These are phyloP conservation scores for Viridothelium virens DNA, from an alignment of 495 filamentous ascomycete species.

Conservation along the genomic window DNA sequence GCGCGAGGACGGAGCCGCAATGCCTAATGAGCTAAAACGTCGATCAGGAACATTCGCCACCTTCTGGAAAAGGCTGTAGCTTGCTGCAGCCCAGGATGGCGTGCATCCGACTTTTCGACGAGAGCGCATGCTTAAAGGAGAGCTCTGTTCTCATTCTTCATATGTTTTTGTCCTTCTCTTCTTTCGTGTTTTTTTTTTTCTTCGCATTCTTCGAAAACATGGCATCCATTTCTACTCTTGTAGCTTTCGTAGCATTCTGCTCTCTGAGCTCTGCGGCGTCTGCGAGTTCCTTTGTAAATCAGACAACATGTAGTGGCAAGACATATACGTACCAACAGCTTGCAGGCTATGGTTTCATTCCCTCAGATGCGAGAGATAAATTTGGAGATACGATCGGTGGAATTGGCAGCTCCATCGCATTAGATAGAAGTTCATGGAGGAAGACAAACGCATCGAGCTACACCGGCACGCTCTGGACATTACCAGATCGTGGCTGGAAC, in stretches of 20 bases:
- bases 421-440: conserved; percentile 57
- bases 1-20: neutral
- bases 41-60: neutral
- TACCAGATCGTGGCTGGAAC: conserved; percentile 73
- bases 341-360: conserved; percentile 61
- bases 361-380: conserved; percentile 55
- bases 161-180: neutral
- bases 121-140: neutral
- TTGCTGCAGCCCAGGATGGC: neutral
- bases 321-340: conserved; percentile 60
- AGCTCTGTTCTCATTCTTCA: neutral
- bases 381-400: conserved; percentile 67
- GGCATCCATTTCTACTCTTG: neutral
- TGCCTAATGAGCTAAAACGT: neutral
- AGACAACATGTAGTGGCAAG: conserved; percentile 56
- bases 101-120: neutral
- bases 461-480: conserved; percentile 53
- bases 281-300: conserved; percentile 34
- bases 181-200: neutral
- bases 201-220: neutral
- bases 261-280: neutral
- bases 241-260: neutral
- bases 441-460: conserved; percentile 48
- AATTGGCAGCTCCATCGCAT: conserved; percentile 58
- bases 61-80: neutral